phyloP scores from a whole-genome alignment of 495 filamentous ascomycete genomes.

The Cladorrhinum samala region DNA sequence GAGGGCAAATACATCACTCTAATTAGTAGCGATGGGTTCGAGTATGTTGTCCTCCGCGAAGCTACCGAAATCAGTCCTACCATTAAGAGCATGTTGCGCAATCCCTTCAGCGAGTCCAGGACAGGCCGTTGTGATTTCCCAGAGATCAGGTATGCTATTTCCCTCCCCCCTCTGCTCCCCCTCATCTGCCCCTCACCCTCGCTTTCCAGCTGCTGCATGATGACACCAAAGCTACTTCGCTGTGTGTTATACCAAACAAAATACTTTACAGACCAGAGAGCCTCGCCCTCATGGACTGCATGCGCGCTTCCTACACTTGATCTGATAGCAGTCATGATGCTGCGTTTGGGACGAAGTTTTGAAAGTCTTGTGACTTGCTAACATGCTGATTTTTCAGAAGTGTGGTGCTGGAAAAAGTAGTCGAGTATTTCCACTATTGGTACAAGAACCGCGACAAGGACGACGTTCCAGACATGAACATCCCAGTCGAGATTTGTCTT shows the following conservation, averaged over 20 bases:
- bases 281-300: conserved; percentile 26
- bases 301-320: conserved; percentile 55
- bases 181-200: too few species aligned
- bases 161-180: background rate
- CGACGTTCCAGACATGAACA: conserved; percentile 88
- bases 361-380: background rate
- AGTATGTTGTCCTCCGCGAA: conserved; percentile 77
- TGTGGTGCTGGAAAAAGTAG: conserved; percentile 79
- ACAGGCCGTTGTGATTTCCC: conserved; percentile 61
- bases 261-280: background rate
- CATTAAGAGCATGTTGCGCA: conserved; percentile 82
- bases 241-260: conserved; percentile 35
- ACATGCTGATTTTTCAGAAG: conserved; percentile 53
- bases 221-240: conserved; percentile 37
- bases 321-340: conserved; percentile 35
- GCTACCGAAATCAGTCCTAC: conserved; percentile 67
- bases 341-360: background rate
- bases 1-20: conserved; percentile 72
- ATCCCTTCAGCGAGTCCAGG: conserved; percentile 64
- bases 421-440: conserved; percentile 86
- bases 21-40: conserved; percentile 78
- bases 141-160: conserved; percentile 60
- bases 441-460: conserved; percentile 69
- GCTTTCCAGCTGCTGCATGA: conserved; percentile 25
- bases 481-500: conserved; percentile 78